Evolutionary conservation across 306 rosid genomes (phyloP), one percentile per base, ranked within the genome.

Genomic region (Corylus americana): DNA sequence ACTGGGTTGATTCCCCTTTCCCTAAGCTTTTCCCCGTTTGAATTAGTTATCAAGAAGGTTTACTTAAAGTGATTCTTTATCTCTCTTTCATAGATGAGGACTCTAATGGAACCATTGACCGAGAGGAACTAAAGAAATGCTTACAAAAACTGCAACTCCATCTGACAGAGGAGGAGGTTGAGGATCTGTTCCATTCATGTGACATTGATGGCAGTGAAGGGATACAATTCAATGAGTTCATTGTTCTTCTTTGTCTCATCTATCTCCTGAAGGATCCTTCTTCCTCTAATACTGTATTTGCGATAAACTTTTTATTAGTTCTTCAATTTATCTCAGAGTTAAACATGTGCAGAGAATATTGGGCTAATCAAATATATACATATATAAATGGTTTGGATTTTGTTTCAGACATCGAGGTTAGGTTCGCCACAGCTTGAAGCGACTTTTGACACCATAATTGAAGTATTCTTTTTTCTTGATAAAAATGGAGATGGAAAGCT

Each of bases 181-280:
- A 87, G 66, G 91, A 86, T 84, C 91, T 94, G 77, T 94, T 92
- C 70, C 81, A 86, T 76, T 92, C 90, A 44, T 94, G 97, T 84
- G 98, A 92, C 77, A 81, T 94, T 35, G 94, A 94, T 85, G 92
- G 89, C 67, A 90, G 92, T 86, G 86, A 90, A 58, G 97, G 97
- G 75, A 91, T 92, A 83, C 92, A 92, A 54, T 91, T 91, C 79
- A 94, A 88, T 48, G 98, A 94, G 78, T 92, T 94, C 66, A 94
- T 94, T 58, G 97, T 91, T 79, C 98, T 92, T 71, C 88, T 94
- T 12, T 94, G 97, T 78, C 95, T 94, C 78, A 81, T 92, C 55
- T 94, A 94, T 87, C 87, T 92, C 80, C 82, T 91, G 72, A 86
- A 87, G 82, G 90, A 90, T 71, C 83, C 87, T 73, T 74, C 87